phyloP scores from a whole-genome alignment of 495 filamentous ascomycete species.

The Letharia columbiana region DNA sequence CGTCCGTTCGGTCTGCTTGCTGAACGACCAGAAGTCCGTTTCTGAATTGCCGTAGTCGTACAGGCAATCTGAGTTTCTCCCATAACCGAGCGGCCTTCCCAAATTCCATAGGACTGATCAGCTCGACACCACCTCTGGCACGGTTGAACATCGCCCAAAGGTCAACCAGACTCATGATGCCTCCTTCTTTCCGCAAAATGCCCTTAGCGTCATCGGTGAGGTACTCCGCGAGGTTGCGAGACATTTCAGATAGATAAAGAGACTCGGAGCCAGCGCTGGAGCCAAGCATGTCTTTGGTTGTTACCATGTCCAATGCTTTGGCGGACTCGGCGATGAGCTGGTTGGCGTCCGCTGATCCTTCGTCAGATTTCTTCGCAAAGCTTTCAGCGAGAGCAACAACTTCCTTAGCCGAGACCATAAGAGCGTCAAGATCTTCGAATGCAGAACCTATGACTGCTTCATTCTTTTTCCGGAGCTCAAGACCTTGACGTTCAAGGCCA shows the following conservation, averaged over 20 bases:
- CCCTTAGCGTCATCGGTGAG: conserved; percentile 82
- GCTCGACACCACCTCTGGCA: conserved; percentile 86
- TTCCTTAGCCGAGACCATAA: conserved; percentile 96
- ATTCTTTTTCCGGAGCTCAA: conserved; percentile 81
- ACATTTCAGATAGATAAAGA: conserved; percentile 66
- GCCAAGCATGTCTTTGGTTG: conserved; percentile 82
- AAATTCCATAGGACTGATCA: conserved; percentile 87
- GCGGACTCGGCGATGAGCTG: conserved; percentile 74
- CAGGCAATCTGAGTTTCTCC: conserved; percentile 79
- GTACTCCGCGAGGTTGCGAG: conserved; percentile 86
- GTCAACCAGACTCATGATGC: conserved; percentile 91
- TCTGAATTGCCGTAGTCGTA: conserved; percentile 79
- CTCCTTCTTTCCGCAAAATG: conserved; percentile 73
- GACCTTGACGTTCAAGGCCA: conserved; percentile 73
- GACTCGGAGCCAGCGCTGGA: conserved; percentile 46
- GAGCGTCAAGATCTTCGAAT: conserved; percentile 91
- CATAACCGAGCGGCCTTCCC: conserved; percentile 80
- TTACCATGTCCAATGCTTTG: conserved; percentile 76
- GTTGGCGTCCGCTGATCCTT: conserved; percentile 54
- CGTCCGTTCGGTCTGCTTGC: conserved; percentile 77
- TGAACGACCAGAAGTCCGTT: conserved; percentile 91
- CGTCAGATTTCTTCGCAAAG: conserved; percentile 60
- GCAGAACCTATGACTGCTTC: conserved; percentile 86
- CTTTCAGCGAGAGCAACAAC: conserved; percentile 87
- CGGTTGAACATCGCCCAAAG: conserved; percentile 97